Conservation (phyloP, 2,329 filamentous ascomycete genomes). For the Metarhizium album region DNA sequence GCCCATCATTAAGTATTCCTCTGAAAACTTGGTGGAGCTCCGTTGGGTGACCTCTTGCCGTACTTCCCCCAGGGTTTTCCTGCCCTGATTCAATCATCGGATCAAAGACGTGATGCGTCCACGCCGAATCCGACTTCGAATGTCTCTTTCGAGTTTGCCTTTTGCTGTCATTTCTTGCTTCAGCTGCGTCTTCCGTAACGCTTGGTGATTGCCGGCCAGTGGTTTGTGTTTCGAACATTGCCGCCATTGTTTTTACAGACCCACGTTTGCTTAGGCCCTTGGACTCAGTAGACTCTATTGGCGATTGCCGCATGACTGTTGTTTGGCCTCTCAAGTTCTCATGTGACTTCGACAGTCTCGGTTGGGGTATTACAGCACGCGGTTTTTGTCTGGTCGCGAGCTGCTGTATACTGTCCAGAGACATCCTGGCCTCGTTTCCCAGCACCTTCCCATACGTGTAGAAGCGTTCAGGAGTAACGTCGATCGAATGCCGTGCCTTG, state of each 20-base stretch:
- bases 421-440: background rate
- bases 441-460: conserved; percentile 9
- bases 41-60: background rate
- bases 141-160: background rate
- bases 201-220: background rate
- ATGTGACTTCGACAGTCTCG: conserved; percentile 8
- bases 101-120: background rate
- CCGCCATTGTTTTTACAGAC: conserved; percentile 39
- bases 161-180: background rate
- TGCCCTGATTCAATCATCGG: background rate
- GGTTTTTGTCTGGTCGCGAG: background rate
- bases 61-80: background rate
- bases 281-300: conserved; percentile 10
- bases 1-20: background rate
- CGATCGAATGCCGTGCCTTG: conserved; percentile 6
- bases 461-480: conserved; percentile 14
- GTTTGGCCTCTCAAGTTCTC: conserved; percentile 5
- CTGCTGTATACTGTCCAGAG: background rate
- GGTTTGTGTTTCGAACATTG: conserved; percentile 34
- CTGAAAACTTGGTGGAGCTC: background rate
- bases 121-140: conserved; percentile 7
- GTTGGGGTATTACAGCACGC: conserved; percentile 6
- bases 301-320: background rate
- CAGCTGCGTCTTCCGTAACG: background rate
- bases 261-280: conserved; percentile 16